phyloP scores from a whole-genome alignment of 139 green algal species.

The Chlamydomonas sp. region DNA sequence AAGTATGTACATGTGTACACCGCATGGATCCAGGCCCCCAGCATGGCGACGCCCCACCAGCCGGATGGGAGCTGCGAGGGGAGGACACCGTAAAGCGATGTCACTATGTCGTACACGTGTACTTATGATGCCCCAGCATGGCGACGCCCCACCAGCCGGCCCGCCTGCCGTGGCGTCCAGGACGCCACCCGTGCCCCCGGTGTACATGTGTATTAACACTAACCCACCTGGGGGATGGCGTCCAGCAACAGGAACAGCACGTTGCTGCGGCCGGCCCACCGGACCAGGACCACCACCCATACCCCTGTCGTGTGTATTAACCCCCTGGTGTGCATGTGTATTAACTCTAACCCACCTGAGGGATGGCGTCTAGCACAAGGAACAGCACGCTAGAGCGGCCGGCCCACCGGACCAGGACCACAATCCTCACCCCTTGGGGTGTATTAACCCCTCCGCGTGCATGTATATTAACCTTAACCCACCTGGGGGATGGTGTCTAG shows the following conservation, averaged over 20 bases:
- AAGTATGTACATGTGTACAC: no score
- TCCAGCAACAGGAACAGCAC: background rate
- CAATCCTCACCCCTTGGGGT: background rate
- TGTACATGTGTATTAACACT: no score
- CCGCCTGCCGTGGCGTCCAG: no score
- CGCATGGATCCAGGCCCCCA: slow-evolving; percentile 25
- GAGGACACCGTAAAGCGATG: background rate
- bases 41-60: slow-evolving; percentile 18
- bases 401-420: slow-evolving; percentile 79
- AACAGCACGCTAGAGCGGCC: slow-evolving; percentile 82
- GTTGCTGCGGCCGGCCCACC: background rate
- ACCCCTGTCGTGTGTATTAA: no score
- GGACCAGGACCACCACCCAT: background rate
- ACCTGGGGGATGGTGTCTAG: no score
- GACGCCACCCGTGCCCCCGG: no score
- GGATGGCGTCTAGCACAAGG: slow-evolving; percentile 59
- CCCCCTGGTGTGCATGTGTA: background rate
- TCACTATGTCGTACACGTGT: background rate
- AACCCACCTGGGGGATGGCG: no score
- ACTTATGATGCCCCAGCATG: slow-evolving; percentile 19
- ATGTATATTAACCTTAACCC: no score
- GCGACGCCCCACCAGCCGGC: background rate
- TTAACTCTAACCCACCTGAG: slow-evolving; percentile 45
- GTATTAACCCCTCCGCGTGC: background rate
- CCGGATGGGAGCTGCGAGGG: background rate